Conservation (phyloP, 2,329 filamentous ascomycete species). For the Ascochyta viciae-villosae region DNA sequence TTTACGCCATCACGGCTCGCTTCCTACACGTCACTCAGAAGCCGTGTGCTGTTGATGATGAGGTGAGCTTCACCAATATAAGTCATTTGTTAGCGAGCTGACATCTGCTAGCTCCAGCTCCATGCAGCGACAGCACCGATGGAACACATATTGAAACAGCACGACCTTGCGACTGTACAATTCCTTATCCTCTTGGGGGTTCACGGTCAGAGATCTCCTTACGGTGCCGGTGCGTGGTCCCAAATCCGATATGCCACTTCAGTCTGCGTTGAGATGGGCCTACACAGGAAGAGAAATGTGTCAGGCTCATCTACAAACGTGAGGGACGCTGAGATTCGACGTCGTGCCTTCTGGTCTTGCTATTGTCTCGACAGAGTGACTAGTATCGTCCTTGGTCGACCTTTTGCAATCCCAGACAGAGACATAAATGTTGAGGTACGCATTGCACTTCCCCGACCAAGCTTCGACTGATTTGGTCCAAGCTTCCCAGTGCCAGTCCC, state of each 20-base stretch:
- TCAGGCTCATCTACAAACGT: conserved; percentile 16
- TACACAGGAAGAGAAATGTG: conserved; percentile 36
- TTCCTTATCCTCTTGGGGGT: conserved; percentile 35
- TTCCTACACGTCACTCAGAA: conserved; percentile 37
- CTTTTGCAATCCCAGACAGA: conserved; percentile 37
- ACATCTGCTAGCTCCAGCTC: conserved; percentile 24
- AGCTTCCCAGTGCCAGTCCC: conserved; percentile 31
- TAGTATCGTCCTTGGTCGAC: conserved; percentile 33
- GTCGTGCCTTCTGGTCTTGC: conserved; percentile 37
- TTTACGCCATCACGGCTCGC: conserved; percentile 37
- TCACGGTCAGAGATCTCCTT: conserved; percentile 37
- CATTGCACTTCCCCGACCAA: background rate
- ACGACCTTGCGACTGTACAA: conserved; percentile 35
- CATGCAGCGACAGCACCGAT: conserved; percentile 32
- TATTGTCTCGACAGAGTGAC: conserved; percentile 37
- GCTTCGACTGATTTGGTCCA: background rate
- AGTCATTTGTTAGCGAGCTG: background rate
- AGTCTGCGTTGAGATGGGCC: conserved; percentile 36
- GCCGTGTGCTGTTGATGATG: conserved; percentile 33
- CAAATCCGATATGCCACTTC: conserved; percentile 38
- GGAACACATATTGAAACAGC: conserved; percentile 33
- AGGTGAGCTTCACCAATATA: conserved; percentile 9
- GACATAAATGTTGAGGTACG: conserved; percentile 39
- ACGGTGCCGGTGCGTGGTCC: conserved; percentile 38
- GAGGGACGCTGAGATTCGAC: conserved; percentile 33